Base-by-base conservation (phyloP, 106 monocot genomes). In the Phalaenopsis aphrodite region DNA sequence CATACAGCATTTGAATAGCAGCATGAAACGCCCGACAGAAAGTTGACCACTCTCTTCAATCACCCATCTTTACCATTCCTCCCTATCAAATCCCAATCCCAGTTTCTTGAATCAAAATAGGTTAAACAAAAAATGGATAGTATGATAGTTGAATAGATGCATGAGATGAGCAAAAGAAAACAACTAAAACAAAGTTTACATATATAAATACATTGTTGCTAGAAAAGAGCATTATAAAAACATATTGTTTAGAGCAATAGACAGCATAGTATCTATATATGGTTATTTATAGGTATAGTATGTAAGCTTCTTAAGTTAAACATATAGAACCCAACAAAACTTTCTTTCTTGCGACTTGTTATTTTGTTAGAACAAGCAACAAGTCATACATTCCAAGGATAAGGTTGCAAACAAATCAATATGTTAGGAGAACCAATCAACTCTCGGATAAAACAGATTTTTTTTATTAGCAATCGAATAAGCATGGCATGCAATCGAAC, bases 1-100 rank as follows among this genome's bases (percentile, higher is more conserved):
- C 79, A 74, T 79, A 84, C 79, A 79, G 56, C 65, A 47, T 17
- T 64, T 48, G 71, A 71, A 74, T 45, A 74, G 74, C 74, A 74
- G 42, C 42, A 45, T 18, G 19, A 74, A 74, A 74, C 74, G 16
- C 43, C 74, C 19, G 43, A 74, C 6, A 74, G 74, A 74, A 74
- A 42, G 74, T 45, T 45, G 74, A 10, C 36, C 69, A 9, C 69
- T 69, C 38, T 69, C 36, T 76, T 64, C 84, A 80, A 82, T 93
- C 89, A 93, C 87, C 93, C 93, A 89, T 91, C 91, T 84, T 91
- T 87, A 79, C 91, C 91, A 87, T 73, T 89, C 85, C 78, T 80
- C 64, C 91, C 93, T 91, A 93, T 85, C 89, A 93, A 87, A 87
- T 89, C 87, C 73, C 87, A 87, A 86, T 84, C 87, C 82, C 83